A percentile compares a stretch with the other conserved stretches of the same genome.
These are phyloP conservation scores for Heliocybe sulcata DNA, from an alignment of 1,284 basidiomycete genomes.

Conservation along the genomic window DNA sequence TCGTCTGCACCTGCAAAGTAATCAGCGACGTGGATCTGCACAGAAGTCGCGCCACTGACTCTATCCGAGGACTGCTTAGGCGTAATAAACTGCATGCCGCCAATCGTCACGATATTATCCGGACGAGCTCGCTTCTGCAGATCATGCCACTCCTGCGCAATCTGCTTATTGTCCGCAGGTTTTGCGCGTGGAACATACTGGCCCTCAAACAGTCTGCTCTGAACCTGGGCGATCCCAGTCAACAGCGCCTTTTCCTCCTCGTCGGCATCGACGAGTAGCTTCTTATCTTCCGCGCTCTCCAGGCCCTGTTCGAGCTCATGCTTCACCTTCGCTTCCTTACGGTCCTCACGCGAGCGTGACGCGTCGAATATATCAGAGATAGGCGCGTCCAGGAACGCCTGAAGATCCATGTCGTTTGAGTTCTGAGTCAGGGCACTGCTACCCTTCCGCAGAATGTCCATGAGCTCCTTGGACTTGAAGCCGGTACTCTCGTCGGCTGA, in stretches of 20 bases:
- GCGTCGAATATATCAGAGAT: constrained; percentile 35
- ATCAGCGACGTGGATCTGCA: background rate
- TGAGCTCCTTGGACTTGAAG: constrained; percentile 37
- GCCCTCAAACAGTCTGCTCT: constrained; percentile 53
- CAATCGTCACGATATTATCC: constrained; percentile 33
- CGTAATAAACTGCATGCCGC: constrained; percentile 37
- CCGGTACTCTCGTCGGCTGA: constrained; percentile 15
- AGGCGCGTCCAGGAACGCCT: constrained; percentile 32
- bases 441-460: constrained; percentile 48
- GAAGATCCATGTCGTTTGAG: constrained; percentile 27
- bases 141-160: constrained; percentile 36
- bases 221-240: constrained; percentile 47
- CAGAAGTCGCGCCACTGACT: constrained; percentile 16
- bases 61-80: constrained; percentile 22
- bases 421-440: constrained; percentile 40
- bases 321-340: constrained; percentile 35
- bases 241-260: constrained; percentile 48
- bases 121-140: constrained; percentile 34
- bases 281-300: constrained; percentile 13
- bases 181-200: constrained; percentile 29
- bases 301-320: constrained; percentile 22
- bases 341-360: constrained; percentile 31
- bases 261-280: constrained; percentile 37
- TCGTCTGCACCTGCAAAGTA: background rate
- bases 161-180: constrained; percentile 27